Base-by-base conservation (phyloP, 169 alveolate species). In the Theileria luwenshuni region DNA sequence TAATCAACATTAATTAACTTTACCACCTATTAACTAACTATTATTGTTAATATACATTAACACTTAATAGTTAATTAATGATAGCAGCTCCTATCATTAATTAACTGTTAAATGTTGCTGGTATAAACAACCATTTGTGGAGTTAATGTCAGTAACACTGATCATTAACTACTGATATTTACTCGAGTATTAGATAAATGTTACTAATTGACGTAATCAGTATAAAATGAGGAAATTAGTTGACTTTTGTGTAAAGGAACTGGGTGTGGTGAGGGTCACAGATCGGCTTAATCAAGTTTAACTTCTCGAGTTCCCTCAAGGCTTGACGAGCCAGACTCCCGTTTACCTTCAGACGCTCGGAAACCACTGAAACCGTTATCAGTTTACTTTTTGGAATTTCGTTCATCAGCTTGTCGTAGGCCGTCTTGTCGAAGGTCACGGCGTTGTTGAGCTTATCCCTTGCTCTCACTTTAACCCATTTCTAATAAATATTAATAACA, bases 381-480 rank as follows among this genome's bases (percentile, higher is more conserved):
- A 94, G 90, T 58, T 89, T 89, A 85, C 92, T 90, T 84, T 96
- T 95, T 43, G 98, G 98, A 41, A 94, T 93, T 33, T 97, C 99
- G 56, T 89, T 80, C 71, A 92, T 45, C 71, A 95, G 72, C 90
- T 92, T 94, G 47, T 95, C 97, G 73, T 90, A 90, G 49, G 95
- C 85, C 25, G 95, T 94, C 91, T 95, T 91, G 75, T 96, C 98
- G 84, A 95, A 93, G 89, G 92, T 90, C 65, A 96, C 99, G 35
- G 98, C 93, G 83, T 95, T 93, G 92, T 95, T 95, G 59, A 95
- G 85, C 96, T 97, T 97, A 81, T 97, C 99, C 94, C 94, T 94
- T 35, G 90, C 89, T 85, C 91, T 93, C 17, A 91, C 93, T 80
- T 93, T 91, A 30, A 92, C 92, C 98, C 98, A 94, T 86, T 94